Evolutionary conservation across 352 stramenopile genomes (phyloP).

Genomic region (Phytophthora vignae): DNA sequence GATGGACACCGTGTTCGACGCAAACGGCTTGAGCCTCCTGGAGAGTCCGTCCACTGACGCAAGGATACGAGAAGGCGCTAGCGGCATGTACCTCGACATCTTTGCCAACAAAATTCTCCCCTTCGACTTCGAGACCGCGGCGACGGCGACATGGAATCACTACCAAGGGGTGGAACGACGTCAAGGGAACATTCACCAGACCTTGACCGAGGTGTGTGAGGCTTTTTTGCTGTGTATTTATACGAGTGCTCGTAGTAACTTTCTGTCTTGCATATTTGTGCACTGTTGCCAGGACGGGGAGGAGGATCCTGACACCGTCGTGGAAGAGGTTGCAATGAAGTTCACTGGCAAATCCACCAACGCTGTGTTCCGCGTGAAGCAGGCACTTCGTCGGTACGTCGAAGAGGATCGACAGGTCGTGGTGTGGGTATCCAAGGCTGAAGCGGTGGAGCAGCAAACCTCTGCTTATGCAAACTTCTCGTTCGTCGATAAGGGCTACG

Average conservation of each 20-base stretch:
- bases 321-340: slow-evolving; percentile 68
- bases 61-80: slow-evolving; percentile 36
- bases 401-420: slow-evolving; percentile 64
- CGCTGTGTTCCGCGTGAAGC: slow-evolving; percentile 61
- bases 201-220: slow-evolving; percentile 24
- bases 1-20: slow-evolving; percentile 38
- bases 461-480: slow-evolving; percentile 53
- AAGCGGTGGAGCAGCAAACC: slow-evolving; percentile 43
- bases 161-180: slow-evolving; percentile 42
- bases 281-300: slow-evolving; percentile 33
- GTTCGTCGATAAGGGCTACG: slow-evolving; percentile 70
- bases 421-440: slow-evolving; percentile 63
- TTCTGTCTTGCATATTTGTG: slow-evolving; percentile 9
- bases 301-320: slow-evolving; percentile 52
- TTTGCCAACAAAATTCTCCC: slow-evolving; percentile 48
- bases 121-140: slow-evolving; percentile 45
- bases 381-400: slow-evolving; percentile 62
- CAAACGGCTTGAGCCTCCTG: slow-evolving; percentile 30
- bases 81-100: slow-evolving; percentile 50
- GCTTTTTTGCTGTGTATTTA: not conserved
- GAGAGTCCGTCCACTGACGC: slow-evolving; percentile 29
- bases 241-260: not conserved
- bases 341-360: slow-evolving; percentile 56
- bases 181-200: slow-evolving; percentile 24
- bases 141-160: slow-evolving; percentile 49